Conservation (phyloP, 1,139 yeast species). For the Candida glucosophila region DNA sequence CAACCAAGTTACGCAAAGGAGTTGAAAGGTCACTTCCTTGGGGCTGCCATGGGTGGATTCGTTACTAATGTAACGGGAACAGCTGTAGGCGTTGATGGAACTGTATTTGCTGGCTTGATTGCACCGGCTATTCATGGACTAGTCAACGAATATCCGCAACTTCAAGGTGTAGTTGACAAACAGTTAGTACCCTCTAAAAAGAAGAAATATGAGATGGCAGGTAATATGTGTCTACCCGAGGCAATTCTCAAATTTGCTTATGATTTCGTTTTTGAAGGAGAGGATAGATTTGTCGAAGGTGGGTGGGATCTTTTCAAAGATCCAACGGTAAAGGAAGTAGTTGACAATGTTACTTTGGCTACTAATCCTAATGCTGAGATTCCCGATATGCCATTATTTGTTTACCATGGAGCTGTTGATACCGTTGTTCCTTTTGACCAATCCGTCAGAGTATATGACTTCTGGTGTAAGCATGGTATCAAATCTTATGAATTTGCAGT, state of each 20-base stretch:
- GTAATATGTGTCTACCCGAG: conserved; percentile 1
- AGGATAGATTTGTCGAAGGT: conserved; percentile 2
- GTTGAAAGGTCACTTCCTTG: conserved; percentile 14
- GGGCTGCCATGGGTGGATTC: conserved; percentile 27
- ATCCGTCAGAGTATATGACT: conserved; percentile 11
- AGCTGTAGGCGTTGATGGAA: conserved; percentile 12
- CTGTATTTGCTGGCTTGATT: conserved; percentile 15
- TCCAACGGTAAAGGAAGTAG: conserved; percentile 6
- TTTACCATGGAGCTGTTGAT: conserved; percentile 16
- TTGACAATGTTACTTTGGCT: conserved; percentile 8
- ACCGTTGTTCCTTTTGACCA: conserved; percentile 13
- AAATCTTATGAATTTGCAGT: conserved; percentile 8
- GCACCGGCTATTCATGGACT: conserved; percentile 20
- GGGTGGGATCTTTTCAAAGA: conserved; percentile 6
- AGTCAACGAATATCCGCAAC: conserved; percentile 17
- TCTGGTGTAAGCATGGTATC: conserved; percentile 12
- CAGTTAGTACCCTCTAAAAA: conserved; percentile 2
- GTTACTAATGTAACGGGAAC: conserved; percentile 16
- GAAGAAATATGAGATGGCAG: conserved; percentile 1
- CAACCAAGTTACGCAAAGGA: conserved; percentile 26
- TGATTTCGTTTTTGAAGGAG: conserved; percentile 1
- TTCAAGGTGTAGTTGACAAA: conserved; percentile 3
- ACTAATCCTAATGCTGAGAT: conserved; percentile 5
- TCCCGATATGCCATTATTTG: conserved; percentile 17
- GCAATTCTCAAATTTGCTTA: neutral